Evolutionary conservation across 352 stramenopile genomes (phyloP), one percentile per base, ranked within the genome.

Genomic region (Pythium sp.): DNA sequence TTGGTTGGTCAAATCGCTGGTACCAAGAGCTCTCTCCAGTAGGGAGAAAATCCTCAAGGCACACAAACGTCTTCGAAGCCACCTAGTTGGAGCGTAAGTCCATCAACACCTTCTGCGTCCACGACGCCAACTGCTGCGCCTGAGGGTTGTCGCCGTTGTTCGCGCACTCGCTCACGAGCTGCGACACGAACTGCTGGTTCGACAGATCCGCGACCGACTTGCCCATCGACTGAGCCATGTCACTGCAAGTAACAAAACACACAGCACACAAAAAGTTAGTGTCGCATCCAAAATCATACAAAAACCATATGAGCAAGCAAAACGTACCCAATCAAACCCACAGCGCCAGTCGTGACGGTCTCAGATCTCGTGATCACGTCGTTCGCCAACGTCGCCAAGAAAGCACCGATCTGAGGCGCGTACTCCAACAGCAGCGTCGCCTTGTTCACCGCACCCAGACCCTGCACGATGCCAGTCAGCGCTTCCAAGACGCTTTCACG

Each of bases 381-480:
- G 46, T 87, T 86, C 36, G 92, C 82, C 32, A 98, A 57, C 30
- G 87, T 90, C 69, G 91, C 80, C 22, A 99, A 62, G 71, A 99
- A 98, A 61, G 86, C 76, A 28, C 94, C 82, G 65, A 98, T 94
- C 62, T 85, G 86, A 38, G 85, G 82, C 41, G 95, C 78, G 51
- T 88, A 96, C 49, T 93, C 84, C 47, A 93, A 58, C 62, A 98
- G 75, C 51, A 97, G 69, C 41, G 86, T 72, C 1, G 94, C 79
- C 73, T 97, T 96, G 62, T 94, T 87, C 24, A 86, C 94, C 65
- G 95, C 94, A 32, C 90, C 89, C 5, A 99, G 82, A 22, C 97
- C 97, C 73, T 99, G 94, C 22, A 98, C 79, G 71, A 99, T 99
- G 30, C 97, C 97, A 34, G 94, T 98, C 62, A 99, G 97, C 18